These are phyloP conservation scores for Monosporozyma unispora DNA, from an alignment of 805 yeast genomes.

Conservation along the genomic window DNA sequence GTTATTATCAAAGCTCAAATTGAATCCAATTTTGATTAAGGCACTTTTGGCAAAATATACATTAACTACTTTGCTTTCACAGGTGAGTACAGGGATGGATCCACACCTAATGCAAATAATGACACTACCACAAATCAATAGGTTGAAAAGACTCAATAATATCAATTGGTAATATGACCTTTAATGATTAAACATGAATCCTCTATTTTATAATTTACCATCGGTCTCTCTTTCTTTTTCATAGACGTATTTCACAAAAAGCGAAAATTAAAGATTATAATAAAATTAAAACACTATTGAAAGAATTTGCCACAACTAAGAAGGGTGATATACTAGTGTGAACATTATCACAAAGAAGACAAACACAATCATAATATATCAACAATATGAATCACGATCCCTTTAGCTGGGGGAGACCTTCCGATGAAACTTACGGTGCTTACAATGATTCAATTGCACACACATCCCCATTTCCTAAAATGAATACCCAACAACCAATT, in stretches of 20 bases:
- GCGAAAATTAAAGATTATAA: neutral
- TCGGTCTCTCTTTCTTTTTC: no score
- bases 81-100: neutral
- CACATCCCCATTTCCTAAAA: conserved; percentile 57
- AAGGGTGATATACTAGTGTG: neutral
- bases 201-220: no score
- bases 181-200: no score
- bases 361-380: neutral
- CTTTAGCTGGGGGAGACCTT: conserved; percentile 90
- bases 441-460: conserved; percentile 70
- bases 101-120: neutral
- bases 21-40: neutral
- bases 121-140: neutral
- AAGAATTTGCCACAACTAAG: neutral
- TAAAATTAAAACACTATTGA: neutral
- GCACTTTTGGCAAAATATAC: neutral
- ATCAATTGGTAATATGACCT: neutral
- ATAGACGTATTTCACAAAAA: neutral
- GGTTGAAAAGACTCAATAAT: neutral
- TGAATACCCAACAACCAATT: conserved; percentile 89
- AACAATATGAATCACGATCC: conserved; percentile 87
- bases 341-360: neutral
- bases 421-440: conserved; percentile 68
- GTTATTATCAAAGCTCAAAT: neutral
- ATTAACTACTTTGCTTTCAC: neutral